Evolutionary conservation across 164 flowering plant species (phyloP), one percentile per base, ranked within the genome.

Genomic region (Cinnamomum micranthum): DNA sequence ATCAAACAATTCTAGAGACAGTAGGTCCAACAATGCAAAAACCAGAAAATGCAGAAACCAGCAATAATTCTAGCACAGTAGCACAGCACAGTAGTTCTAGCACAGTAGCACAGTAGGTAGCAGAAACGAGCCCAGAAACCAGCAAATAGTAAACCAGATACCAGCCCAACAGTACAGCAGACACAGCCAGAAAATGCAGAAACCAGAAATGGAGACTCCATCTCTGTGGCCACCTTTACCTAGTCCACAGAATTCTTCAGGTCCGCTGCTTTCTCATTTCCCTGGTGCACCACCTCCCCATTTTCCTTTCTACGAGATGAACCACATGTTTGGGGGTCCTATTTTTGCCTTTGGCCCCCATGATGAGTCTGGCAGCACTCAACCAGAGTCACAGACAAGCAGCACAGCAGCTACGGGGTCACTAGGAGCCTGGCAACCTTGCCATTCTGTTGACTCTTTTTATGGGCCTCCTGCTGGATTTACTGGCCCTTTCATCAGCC

Each of bases 271-370:
- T 68, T 87, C 97, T 19, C 97, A 88, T 82, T 92, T 95, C 76
- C 88, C 92, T 63, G 92, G 87, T 41, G 92, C 86, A 3, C 87
- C 92, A 64, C 87, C 93, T 41, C 82, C 96, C 25, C 94, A 88
- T 78, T 95, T 87, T 76, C 98, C 98, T 13, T 91, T 86, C 70
- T 93, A 86, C 77, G 98, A 93, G 73, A 87, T 95, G 93, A 95
- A 90, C 77, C 96, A 91, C 6, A 84, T 93, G 92, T 50, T 92
- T 77, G 90, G 97, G 63, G 88, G 89, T 2, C 98, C 96, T 1
- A 81, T 95, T 50, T 90, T 88, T 84, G 86, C 99, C 59, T 93
- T 91, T 82, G 91, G 93, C 33, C 92, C 92, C 17, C 93, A 87
- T 74, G 95, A 92, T 59, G 95, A 93, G 69, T 81, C 97, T 70